Evolutionary conservation across 2,329 filamentous ascomycete genomes (phyloP).

Genomic region (Ascochyta koolunga): DNA sequence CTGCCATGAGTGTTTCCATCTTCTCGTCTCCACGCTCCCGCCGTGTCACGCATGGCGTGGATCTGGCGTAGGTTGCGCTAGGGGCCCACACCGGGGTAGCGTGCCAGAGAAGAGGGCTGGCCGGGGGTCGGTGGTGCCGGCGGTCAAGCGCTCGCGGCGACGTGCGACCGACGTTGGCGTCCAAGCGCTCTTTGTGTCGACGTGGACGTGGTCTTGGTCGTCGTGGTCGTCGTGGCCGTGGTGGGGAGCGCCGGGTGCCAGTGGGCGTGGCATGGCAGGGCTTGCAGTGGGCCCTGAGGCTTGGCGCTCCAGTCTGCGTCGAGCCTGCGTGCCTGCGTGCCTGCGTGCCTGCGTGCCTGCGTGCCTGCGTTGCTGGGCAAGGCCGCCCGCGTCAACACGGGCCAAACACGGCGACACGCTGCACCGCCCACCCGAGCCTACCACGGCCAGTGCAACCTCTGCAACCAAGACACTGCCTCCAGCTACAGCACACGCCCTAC

Average conservation of each 20-base stretch:
- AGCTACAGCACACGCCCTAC: too few species aligned
- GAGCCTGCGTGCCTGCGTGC: not conserved
- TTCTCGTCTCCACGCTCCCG: conserved; percentile 20
- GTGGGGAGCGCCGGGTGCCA: too few species aligned
- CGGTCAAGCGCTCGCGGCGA: too few species aligned
- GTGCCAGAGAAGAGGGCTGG: not conserved
- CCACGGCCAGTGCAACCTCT: not conserved
- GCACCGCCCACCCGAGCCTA: too few species aligned
- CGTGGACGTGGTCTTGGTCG: too few species aligned
- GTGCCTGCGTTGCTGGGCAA: conserved; percentile 5
- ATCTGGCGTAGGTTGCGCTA: conserved; percentile 28
- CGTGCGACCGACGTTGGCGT: too few species aligned
- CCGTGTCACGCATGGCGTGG: conserved; percentile 22
- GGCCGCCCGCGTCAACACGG: conserved; percentile 19
- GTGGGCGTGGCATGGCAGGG: too few species aligned
- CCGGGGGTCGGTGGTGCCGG: not conserved
- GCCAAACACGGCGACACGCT: conserved; percentile 16
- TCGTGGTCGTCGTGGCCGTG: too few species aligned
- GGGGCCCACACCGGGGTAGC: conserved; percentile 26
- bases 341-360: not conserved
- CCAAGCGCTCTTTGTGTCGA: too few species aligned
- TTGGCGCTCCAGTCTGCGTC: too few species aligned
- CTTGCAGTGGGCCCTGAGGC: conserved; percentile 12
- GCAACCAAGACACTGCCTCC: too few species aligned
- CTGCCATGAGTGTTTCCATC: conserved; percentile 41